Evolutionary conservation across 495 filamentous ascomycete species (phyloP).

Genomic region (Penicillium cataractarum): DNA sequence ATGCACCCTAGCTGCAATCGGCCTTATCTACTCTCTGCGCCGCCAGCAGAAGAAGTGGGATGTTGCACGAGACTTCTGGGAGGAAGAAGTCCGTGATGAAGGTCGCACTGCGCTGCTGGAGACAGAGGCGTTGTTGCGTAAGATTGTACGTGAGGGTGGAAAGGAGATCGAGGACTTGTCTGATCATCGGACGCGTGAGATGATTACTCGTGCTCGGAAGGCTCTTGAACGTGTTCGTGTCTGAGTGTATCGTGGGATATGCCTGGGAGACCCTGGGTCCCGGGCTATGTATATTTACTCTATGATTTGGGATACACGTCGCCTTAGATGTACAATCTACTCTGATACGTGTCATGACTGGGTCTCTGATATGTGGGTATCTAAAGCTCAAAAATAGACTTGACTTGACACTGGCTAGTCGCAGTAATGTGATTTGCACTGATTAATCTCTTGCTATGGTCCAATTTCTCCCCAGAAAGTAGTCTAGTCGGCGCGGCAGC

Average conservation of each 20-base stretch:
- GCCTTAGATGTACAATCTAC: conserved; percentile 28
- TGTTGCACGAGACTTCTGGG: conserved; percentile 67
- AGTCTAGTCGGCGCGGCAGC: no score
- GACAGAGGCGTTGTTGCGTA: conserved; percentile 66
- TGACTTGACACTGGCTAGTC: no score
- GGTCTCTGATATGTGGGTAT: not conserved
- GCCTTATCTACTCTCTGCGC: conserved; percentile 70
- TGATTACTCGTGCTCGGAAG: conserved; percentile 56
- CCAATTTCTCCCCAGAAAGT: no score
- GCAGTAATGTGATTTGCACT: no score
- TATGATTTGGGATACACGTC: conserved; percentile 22
- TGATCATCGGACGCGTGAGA: conserved; percentile 50
- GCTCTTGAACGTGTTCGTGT: conserved; percentile 53
- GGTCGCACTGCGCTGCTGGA: conserved; percentile 72
- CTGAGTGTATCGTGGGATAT: conserved; percentile 8
- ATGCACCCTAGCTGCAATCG: conserved; percentile 77
- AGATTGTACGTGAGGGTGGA: conserved; percentile 56
- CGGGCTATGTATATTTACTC: conserved; percentile 27
- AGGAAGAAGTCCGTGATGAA: conserved; percentile 76
- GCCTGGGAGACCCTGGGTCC: not conserved
- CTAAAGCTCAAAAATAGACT: no score
- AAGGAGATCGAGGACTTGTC: conserved; percentile 38
- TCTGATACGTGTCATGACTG: conserved; percentile 20
- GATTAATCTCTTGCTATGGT: no score
- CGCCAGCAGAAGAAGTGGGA: conserved; percentile 84